Evolutionary conservation across 176 grass and related monocot genomes (phyloP), one percentile per base, ranked within the genome.

Genomic region (Lolium multiflorum): DNA sequence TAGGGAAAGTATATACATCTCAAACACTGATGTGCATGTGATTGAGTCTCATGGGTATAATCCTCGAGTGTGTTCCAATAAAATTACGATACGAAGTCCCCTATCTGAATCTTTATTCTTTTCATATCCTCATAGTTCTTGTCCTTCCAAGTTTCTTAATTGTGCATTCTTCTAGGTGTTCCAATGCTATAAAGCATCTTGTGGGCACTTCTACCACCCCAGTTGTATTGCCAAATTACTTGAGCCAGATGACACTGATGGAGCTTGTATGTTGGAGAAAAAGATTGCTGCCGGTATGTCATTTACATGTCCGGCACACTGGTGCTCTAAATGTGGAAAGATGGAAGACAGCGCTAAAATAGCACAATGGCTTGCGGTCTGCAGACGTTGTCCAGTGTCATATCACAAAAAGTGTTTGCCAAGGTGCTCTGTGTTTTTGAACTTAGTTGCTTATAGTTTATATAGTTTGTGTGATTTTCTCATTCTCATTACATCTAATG

Each of bases 151-250:
- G 63, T 31, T 74, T 52, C 22, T 28, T 10, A 75, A 75, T 22
- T 52, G 47, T 75, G 72, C 7, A 75, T 75, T 75, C 49, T 11
- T 76, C 38, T 87, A 97, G 95, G 92, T 97, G 49, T 94, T 92
- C 87, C 82, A 80, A 80, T 97, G 95, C 59, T 90, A 90, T 26
- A 94, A 90, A 82, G 83, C 86, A 80, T 91, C 90, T 76, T 97
- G 95, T 80, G 95, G 95, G 11, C 89, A 94, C 64, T 97, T 97
- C 60, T 97, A 94, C 86, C 92, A 97, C 71, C 88, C 95, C 43
- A 89, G 84, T 20, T 97, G 95, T 47, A 84, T 94, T 77, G 83
- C 92, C 16, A 69, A 89, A 88, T 81, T 92, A 79, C 83, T 92
- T 37, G 83, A 66, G 54, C 92, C 92, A 22, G 67, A 85, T 12